Percentiles rank a stretch among this genome's conserved stretches.
These are phyloP conservation scores for Ensete ventricosum DNA, from an alignment of 176 grass and related monocot genomes.

Conservation along the genomic window DNA sequence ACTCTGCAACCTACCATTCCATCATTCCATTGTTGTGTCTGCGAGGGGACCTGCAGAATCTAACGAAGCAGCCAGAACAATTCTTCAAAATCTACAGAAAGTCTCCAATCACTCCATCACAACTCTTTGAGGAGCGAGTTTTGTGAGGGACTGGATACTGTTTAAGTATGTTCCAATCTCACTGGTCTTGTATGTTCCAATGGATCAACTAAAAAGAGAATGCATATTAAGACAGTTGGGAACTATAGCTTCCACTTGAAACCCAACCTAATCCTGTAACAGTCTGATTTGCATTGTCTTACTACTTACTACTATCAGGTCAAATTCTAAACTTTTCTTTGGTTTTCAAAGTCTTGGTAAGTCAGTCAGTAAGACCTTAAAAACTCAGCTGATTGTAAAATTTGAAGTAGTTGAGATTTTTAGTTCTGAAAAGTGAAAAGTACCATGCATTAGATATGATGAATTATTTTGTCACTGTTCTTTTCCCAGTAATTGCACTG, in stretches of 20 bases:
- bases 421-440: neutral
- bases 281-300: too few relatives aligned
- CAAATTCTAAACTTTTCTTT: too few relatives aligned
- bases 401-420: neutral
- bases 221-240: too few relatives aligned
- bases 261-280: too few relatives aligned
- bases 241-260: too few relatives aligned
- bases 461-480: neutral
- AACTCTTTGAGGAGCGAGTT: neutral
- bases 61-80: slow-evolving; percentile 55
- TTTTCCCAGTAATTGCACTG: neutral
- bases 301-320: too few relatives aligned
- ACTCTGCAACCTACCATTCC: slow-evolving; percentile 71
- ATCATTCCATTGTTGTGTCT: slow-evolving; percentile 56
- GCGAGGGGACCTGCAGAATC: slow-evolving; percentile 58
- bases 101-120: neutral
- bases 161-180: too few relatives aligned
- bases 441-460: neutral
- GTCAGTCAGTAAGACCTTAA: too few relatives aligned
- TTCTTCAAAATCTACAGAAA: slow-evolving; percentile 67
- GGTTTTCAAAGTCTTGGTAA: too few relatives aligned
- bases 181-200: too few relatives aligned
- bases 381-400: neutral
- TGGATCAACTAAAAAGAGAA: too few relatives aligned
- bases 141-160: too few relatives aligned